phyloP scores from a whole-genome alignment of 2,329 filamentous ascomycete species.

The Cladophialophora carrionii region DNA sequence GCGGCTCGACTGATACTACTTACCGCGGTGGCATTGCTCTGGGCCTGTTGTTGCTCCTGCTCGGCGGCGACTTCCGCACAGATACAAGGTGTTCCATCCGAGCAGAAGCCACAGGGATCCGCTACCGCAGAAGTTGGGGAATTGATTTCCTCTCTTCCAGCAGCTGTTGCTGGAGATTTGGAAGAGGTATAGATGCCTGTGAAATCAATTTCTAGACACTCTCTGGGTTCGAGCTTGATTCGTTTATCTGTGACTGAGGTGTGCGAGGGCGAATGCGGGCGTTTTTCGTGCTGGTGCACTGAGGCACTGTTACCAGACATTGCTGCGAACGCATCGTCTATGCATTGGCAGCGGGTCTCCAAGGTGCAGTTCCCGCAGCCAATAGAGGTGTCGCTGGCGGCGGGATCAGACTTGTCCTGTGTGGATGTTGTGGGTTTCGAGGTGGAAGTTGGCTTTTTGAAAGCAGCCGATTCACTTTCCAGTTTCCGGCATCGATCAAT shows the following conservation, averaged over 20 bases:
- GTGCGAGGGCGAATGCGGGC: constrained; percentile 42
- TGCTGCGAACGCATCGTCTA: constrained; percentile 58
- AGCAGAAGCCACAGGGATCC: constrained; percentile 80
- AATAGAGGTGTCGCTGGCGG: constrained; percentile 48
- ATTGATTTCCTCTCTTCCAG: constrained; percentile 46
- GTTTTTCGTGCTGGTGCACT: constrained; percentile 44
- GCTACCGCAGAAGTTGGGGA: constrained; percentile 51
- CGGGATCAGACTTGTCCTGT: constrained; percentile 48
- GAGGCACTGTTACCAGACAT: constrained; percentile 46
- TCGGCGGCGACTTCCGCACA: constrained; percentile 69
- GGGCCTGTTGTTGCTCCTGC: constrained; percentile 37
- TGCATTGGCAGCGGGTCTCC: constrained; percentile 65
- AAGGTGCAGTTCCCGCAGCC: constrained; percentile 70
- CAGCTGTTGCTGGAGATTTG: constrained; percentile 56
- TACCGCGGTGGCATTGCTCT: constrained; percentile 40
- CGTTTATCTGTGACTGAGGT: constrained; percentile 57
- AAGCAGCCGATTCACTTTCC: constrained; percentile 59
- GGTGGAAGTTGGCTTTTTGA: constrained; percentile 46
- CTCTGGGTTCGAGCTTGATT: constrained; percentile 49
- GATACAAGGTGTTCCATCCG: constrained; percentile 78
- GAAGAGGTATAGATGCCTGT: constrained; percentile 49
- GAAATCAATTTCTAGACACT: constrained; percentile 70
- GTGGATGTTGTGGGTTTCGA: constrained; percentile 40
- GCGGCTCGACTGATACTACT: constrained; percentile 2
- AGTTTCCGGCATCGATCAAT: constrained; percentile 62